Percentiles rank a stretch among this genome's conserved stretches.
These are phyloP conservation scores for Coemansia sp. DNA, from an alignment of 192 early-diverging fungal species.

Conservation along the genomic window DNA sequence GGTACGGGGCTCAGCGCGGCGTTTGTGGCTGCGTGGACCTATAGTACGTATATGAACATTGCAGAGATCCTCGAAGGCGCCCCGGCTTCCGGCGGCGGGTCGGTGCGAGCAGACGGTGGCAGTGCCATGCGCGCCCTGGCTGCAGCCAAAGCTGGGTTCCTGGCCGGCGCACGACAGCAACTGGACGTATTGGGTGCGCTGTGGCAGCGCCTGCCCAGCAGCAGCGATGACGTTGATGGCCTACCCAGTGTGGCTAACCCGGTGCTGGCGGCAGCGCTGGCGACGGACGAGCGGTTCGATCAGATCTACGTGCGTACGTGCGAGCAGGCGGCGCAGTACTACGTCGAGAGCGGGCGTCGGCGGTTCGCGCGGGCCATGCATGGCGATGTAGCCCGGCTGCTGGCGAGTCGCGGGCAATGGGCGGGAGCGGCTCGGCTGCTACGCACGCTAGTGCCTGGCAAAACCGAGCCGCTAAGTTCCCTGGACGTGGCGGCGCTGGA, in stretches of 20 bases:
- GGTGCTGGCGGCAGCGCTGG: conserved; percentile 48
- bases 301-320: conserved; percentile 51
- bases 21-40: conserved; percentile 54
- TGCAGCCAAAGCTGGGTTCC: conserved; percentile 52
- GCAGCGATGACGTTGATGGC: background rate
- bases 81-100: conserved; percentile 16
- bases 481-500: conserved; percentile 29
- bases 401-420: conserved; percentile 36
- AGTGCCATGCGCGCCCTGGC: conserved; percentile 26
- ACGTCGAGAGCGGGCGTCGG: conserved; percentile 38
- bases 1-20: conserved; percentile 38
- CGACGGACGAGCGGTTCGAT: conserved; percentile 44
- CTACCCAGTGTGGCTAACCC: conserved; percentile 28
- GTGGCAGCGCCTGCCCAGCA: conserved; percentile 19
- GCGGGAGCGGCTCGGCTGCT: conserved; percentile 31
- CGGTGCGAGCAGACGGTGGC: conserved; percentile 2
- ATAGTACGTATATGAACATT: conserved; percentile 48
- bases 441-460: conserved; percentile 23
- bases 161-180: conserved; percentile 45
- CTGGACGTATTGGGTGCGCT: conserved; percentile 50
- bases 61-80: conserved; percentile 55
- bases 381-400: conserved; percentile 49
- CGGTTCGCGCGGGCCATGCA: conserved; percentile 48
- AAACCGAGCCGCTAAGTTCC: conserved; percentile 1
- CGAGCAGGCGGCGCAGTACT: conserved; percentile 57